These are phyloP conservation scores for Amaranthus cruentus DNA, from an alignment of 148 eudicot genomes.

Conservation along the genomic window DNA sequence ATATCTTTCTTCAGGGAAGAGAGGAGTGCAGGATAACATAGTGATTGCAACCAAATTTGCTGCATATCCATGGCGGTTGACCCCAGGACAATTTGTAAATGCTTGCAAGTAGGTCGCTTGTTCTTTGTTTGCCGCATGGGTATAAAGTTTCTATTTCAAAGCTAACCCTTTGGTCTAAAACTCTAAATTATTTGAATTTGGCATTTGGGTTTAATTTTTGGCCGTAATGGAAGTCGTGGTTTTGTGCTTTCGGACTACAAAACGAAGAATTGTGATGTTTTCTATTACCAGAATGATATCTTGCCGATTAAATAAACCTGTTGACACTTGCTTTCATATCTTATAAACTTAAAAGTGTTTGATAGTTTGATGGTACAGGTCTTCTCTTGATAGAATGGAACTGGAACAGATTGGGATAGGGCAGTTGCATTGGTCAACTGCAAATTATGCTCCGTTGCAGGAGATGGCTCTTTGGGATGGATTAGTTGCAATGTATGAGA, in stretches of 20 bases:
- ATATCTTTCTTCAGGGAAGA: conserved; percentile 43
- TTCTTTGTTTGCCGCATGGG: not conserved
- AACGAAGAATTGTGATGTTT: not conserved
- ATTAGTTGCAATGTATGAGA: conserved; percentile 95
- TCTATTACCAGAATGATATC: not conserved
- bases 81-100: conserved; percentile 83
- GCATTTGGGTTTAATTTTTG: not conserved
- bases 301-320: conserved; percentile 3
- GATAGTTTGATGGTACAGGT: conserved; percentile 46
- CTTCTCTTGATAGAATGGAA: conserved; percentile 70
- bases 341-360: conserved; percentile 1
- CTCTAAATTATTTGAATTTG: not conserved
- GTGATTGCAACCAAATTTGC: conserved; percentile 96
- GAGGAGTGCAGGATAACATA: conserved; percentile 41
- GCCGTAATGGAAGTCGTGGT: not conserved
- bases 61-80: conserved; percentile 98
- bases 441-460: conserved; percentile 90
- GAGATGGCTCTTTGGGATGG: conserved; percentile 98
- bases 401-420: conserved; percentile 86
- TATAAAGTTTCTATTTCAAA: not conserved
- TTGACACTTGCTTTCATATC: not conserved
- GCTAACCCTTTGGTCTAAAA: not conserved
- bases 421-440: conserved; percentile 97
- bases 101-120: conserved; percentile 73
- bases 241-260: not conserved